phyloP scores from a whole-genome alignment of 805 yeast genomes.

The Candida sakaeoensis region DNA sequence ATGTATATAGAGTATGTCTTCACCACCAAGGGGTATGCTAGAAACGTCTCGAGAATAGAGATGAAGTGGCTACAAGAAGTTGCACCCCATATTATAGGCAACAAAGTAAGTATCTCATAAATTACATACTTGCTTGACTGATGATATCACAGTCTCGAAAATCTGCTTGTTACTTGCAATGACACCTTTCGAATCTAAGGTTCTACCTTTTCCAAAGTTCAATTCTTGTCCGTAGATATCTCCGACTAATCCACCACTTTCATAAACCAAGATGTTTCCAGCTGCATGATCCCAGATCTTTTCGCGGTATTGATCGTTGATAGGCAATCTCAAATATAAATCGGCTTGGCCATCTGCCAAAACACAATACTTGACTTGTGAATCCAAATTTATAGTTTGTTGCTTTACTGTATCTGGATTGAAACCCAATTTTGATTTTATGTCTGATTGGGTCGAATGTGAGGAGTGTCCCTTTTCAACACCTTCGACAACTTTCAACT shows the following conservation, averaged over 20 bases:
- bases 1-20: slow-evolving; percentile 94
- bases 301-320: slow-evolving; percentile 71
- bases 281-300: slow-evolving; percentile 99
- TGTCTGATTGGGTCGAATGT: slow-evolving; percentile 76
- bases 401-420: slow-evolving; percentile 49
- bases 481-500: slow-evolving; percentile 78
- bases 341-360: slow-evolving; percentile 91
- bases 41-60: slow-evolving; percentile 80
- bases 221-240: slow-evolving; percentile 74
- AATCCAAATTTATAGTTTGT: slow-evolving; percentile 77
- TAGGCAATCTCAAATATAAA: slow-evolving; percentile 84
- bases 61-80: slow-evolving; percentile 82
- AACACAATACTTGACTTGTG: slow-evolving; percentile 94
- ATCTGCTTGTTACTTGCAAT: slow-evolving; percentile 66
- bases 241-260: slow-evolving; percentile 88
- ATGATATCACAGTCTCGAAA: slow-evolving; percentile 47
- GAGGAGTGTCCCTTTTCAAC: slow-evolving; percentile 95
- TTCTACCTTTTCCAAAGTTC: slow-evolving; percentile 84
- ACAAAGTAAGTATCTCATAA: slow-evolving; percentile 22
- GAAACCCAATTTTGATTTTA: slow-evolving; percentile 56
- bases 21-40: slow-evolving; percentile 89
- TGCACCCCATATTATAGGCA: slow-evolving; percentile 58
- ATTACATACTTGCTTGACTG: slow-evolving; percentile 38
- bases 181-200: slow-evolving; percentile 83
- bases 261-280: slow-evolving; percentile 80